Base-by-base conservation (phyloP, 805 yeast species). In the Metschnikowia shivogae region DNA sequence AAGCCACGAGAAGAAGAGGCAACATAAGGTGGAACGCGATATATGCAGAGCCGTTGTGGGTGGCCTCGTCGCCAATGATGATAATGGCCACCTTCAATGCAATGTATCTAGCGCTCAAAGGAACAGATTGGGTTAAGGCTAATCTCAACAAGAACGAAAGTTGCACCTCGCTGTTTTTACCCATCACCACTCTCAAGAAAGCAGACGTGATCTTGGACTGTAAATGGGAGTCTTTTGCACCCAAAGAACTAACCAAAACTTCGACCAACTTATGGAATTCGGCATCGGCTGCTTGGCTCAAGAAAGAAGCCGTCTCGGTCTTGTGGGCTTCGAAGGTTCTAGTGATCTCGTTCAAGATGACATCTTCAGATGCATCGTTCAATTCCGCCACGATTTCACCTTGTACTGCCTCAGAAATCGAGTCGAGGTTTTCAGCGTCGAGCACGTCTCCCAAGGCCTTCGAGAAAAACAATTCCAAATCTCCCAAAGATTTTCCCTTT, bases 61-160 rank as follows among this genome's bases (percentile, higher is more conserved):
- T 48, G 31, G 54, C 45, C 17, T 53, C 54, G 10, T 70, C 65
- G 31, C 67, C 65, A 37, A 24, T 10, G 17, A 76, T 61, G 22
- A 59, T 54, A 12, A 65, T 68, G 32, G 82, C 53, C 27, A 65
- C 58, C 17, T 67, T 62, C 42, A 84, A 63, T 2, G 86, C 68
- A 29, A 70, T 64, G 13, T 77, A 57, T 61, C 87, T 76, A 11
- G 79, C 75, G 30, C 77, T 72, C 6, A 77, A 56, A 38, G 93
- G 93, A 2, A 80, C 71, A 5, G 77, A 69, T 11, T 80, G 74
- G 1, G 87, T 76, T 24, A 79, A 70, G 0, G 82, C 62, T 5
- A 80, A 68, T 60, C 89, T 72, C 10, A 80, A 55, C 34, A 82
- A 60, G 57, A 84, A 86, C 0, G 89, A 76, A n/a, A 81, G 51